phyloP scores from a whole-genome alignment of 768 basidiomycete genomes.

The Lactarius sp. region DNA sequence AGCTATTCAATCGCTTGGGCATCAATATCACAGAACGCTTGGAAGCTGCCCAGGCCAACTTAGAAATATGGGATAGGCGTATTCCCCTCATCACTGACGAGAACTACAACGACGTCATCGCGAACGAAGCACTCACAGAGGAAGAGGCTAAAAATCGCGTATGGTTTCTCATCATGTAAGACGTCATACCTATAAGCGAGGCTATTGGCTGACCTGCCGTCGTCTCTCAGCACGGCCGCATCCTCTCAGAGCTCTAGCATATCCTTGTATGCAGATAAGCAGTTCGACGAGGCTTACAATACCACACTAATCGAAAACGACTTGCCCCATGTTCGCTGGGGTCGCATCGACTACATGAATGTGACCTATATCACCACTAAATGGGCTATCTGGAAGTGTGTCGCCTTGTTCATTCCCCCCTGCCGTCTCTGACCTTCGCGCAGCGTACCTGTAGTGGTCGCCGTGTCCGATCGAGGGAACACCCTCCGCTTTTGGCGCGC shows the following conservation, averaged over 20 bases:
- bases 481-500: constrained; percentile 78
- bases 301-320: constrained; percentile 52
- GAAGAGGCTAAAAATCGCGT: constrained; percentile 63
- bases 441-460: constrained; percentile 74
- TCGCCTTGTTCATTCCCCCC: constrained; percentile 20
- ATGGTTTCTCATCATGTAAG: constrained; percentile 79
- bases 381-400: constrained; percentile 83
- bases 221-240: constrained; percentile 48
- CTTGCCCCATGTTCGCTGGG: constrained; percentile 72
- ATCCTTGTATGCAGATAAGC: constrained; percentile 63
- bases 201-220: neutral
- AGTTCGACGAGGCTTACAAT: constrained; percentile 74
- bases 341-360: constrained; percentile 81
- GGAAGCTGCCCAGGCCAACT: constrained; percentile 31
- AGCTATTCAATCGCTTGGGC: constrained; percentile 54
- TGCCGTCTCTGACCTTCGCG: neutral
- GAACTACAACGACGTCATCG: constrained; percentile 68
- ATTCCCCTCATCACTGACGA: constrained; percentile 79
- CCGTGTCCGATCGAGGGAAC: constrained; percentile 65
- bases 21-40: constrained; percentile 63
- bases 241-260: constrained; percentile 54
- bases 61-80: constrained; percentile 59
- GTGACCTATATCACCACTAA: constrained; percentile 80
- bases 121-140: constrained; percentile 56
- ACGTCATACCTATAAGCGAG: neutral